Base-by-base conservation (phyloP, 2,329 filamentous ascomycete genomes). In the Apiospora arundinis region DNA sequence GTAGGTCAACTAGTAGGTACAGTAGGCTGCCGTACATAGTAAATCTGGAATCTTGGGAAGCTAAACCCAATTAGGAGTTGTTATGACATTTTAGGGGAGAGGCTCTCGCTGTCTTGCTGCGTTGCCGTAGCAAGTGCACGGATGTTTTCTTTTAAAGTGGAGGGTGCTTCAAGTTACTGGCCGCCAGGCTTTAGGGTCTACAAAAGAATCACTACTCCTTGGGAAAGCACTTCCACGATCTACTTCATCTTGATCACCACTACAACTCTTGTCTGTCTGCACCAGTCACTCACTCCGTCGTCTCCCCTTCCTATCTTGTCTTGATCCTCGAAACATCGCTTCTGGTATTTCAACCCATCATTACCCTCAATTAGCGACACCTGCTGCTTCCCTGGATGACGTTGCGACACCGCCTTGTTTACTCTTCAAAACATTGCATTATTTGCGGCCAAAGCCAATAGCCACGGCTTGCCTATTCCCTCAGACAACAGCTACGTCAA, bases 171-270 rank as follows among this genome's bases (percentile, higher is more conserved):
- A 45, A 45, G 12, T 45, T 16, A 45, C 42, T 45, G 42, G 42
- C 42, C 42, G 42, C 42, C 42, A 4, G 42, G 42, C 42, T 45
- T 45, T 45, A 45, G 42, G 42, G 42, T 45, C 42, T 45, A 68
- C 46, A 68, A 68, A 68, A 68, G 46, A 45, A 68, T 68, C 66
- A 48, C 48, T 45, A 44, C 66, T 68, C 66, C 42, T 68, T 68
- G 25, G 66, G 25, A 68, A 48, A 45, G 66, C 66, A 68, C 44
- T 68, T 32, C 44, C 66, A 68, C 46, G 44, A 45, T 46, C 46
- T 48, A 32, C 66, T 48, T 48, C 66, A 28, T 28, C 46, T 68
- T 37, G 44, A 45, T 68, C 66, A 48, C 32, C 66, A 68, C 46
- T 37, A 68, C 66, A 32, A 37, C 66, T 48, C 25, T 67, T 25